Evolutionary conservation across 768 basidiomycete genomes (phyloP).

Genomic region (Leccinum obscurum): DNA sequence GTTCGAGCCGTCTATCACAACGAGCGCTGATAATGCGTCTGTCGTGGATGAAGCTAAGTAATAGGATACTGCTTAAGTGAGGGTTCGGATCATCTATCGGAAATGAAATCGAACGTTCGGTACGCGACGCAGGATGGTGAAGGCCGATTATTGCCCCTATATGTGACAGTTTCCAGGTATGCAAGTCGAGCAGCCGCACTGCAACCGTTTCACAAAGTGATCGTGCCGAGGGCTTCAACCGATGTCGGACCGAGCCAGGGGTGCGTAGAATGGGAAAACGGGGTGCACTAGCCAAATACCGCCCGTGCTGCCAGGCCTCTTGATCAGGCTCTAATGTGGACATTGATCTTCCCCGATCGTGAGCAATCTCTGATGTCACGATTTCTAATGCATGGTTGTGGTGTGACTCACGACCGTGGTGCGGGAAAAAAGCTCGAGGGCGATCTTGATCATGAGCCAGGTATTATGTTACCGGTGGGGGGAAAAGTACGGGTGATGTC

Average conservation of each 20-base stretch:
- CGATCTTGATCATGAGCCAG: neutral
- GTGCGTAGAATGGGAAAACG: no score
- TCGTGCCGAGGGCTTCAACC: neutral
- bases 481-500: no score
- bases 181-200: neutral
- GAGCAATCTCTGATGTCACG: neutral
- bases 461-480: no score
- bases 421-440: neutral
- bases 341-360: neutral
- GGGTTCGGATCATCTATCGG: neutral
- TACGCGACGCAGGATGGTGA: neutral
- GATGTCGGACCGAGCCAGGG: neutral
- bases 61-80: constrained; percentile 26
- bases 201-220: neutral
- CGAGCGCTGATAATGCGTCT: constrained; percentile 10
- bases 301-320: neutral
- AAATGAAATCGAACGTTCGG: neutral
- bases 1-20: constrained; percentile 37
- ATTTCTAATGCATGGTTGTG: neutral
- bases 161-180: neutral
- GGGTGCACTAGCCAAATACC: no score
- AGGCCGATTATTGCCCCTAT: neutral
- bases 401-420: neutral
- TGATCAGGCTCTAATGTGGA: neutral
- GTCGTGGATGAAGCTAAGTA: constrained; percentile 28